These are phyloP conservation scores for Exophiala dermatitidis DNA, from an alignment of 2,329 filamentous ascomycete genomes.

Conservation along the genomic window DNA sequence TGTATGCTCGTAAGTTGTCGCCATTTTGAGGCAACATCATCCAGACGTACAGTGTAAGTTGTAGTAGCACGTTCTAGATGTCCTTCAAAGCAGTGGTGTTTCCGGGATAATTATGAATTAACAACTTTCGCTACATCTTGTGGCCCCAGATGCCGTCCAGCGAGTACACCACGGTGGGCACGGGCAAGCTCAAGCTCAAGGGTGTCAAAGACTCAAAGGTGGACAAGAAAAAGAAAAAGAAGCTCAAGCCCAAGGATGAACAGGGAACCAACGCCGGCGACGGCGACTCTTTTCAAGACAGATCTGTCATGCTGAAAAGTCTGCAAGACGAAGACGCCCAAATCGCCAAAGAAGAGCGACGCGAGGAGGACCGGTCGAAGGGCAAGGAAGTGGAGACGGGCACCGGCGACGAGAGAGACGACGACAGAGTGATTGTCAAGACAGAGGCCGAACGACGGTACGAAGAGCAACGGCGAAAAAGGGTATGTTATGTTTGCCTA, in stretches of 20 bases:
- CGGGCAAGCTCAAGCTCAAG: slow-evolving; percentile 76
- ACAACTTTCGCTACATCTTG: neutral
- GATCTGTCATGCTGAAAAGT: slow-evolving; percentile 24
- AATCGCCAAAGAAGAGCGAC: slow-evolving; percentile 25
- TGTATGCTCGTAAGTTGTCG: no score
- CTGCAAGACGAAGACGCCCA: slow-evolving; percentile 25
- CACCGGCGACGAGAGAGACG: slow-evolving; percentile 30
- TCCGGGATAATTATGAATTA: neutral
- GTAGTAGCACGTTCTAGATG: neutral
- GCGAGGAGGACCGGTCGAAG: slow-evolving; percentile 27
- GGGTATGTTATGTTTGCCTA: slow-evolving; percentile 49
- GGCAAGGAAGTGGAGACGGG: slow-evolving; percentile 24
- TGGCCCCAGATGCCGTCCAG: slow-evolving; percentile 10
- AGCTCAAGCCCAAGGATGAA: slow-evolving; percentile 32
- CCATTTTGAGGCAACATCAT: no score
- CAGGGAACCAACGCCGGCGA: neutral
- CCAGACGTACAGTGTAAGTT: no score
- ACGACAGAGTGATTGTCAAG: slow-evolving; percentile 47
- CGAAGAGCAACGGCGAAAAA: slow-evolving; percentile 72
- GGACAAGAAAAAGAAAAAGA: slow-evolving; percentile 47
- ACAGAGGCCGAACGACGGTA: slow-evolving; percentile 77
- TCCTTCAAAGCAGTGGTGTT: neutral
- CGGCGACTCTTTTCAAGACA: slow-evolving; percentile 15
- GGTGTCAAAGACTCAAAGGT: slow-evolving; percentile 53
- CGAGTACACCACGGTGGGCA: slow-evolving; percentile 15